These are phyloP conservation scores for carrot (Daucus carota) DNA, from an alignment of 129 eudicot species.

Conservation along the genomic window DNA sequence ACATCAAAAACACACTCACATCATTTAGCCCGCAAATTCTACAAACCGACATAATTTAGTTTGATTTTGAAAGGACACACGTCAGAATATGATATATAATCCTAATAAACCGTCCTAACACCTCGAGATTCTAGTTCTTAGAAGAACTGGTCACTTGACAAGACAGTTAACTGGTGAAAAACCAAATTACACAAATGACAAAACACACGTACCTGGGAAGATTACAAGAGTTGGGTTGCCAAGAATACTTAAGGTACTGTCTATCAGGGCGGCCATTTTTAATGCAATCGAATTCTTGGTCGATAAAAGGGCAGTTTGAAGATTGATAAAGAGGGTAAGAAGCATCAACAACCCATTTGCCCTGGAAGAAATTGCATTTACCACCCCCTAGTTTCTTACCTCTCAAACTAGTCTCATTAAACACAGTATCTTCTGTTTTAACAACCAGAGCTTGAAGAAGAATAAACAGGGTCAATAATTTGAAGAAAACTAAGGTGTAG, in stretches of 20 bases:
- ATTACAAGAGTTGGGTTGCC: constrained; percentile 70
- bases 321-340: constrained; percentile 70
- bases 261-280: constrained; percentile 84
- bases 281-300: constrained; percentile 69
- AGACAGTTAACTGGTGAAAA: no score
- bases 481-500: background rate
- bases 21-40: no score
- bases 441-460: constrained; percentile 4
- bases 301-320: constrained; percentile 67
- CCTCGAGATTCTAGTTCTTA: no score
- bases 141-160: no score
- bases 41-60: background rate
- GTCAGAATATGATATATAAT: no score
- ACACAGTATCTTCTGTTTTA: background rate
- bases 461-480: background rate
- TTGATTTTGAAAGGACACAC: no score
- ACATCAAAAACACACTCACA: background rate
- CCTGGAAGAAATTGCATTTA: constrained; percentile 57
- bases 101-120: background rate
- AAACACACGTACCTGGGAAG: constrained; percentile 57
- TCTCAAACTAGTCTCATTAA: constrained; percentile 19
- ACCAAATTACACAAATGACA: no score
- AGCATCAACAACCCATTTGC: constrained; percentile 65
- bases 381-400: constrained; percentile 8
- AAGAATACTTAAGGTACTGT: constrained; percentile 64